These are phyloP conservation scores for Massariosphaeria phaeospora DNA, from an alignment of 495 filamentous ascomycete genomes.

Conservation along the genomic window DNA sequence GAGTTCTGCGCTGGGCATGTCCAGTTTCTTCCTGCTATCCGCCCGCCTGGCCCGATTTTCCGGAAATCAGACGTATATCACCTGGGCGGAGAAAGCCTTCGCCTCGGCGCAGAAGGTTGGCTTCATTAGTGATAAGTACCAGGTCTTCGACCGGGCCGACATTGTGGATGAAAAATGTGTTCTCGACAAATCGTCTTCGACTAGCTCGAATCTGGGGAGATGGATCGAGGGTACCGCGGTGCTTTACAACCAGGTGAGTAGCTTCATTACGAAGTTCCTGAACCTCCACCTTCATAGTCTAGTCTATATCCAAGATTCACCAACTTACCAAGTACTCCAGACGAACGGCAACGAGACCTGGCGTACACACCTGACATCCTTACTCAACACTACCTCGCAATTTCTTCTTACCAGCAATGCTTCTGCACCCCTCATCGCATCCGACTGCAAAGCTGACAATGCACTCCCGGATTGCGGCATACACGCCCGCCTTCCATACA, in stretches of 20 bases:
- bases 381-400: background rate
- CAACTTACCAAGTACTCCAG: background rate
- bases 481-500: background rate
- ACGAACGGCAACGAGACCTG: background rate
- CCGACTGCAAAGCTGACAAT: background rate
- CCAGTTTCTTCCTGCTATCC: constrained; percentile 73
- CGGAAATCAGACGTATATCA: constrained; percentile 68
- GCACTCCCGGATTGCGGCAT: background rate
- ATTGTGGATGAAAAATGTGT: background rate
- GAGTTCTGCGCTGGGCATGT: constrained; percentile 74
- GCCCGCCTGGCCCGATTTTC: constrained; percentile 71
- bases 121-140: constrained; percentile 37
- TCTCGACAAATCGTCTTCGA: background rate
- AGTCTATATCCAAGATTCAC: background rate
- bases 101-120: constrained; percentile 62
- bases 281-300: background rate
- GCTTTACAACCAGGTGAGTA: constrained; percentile 5
- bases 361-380: background rate
- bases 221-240: constrained; percentile 2
- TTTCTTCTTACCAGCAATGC: no score
- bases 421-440: no score
- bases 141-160: background rate
- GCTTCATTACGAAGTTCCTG: background rate
- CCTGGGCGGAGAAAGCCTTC: constrained; percentile 66
- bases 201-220: background rate